A percentile compares a stretch with the other conserved stretches of the same genome.
Evolutionary conservation across 805 yeast species (phyloP).

Genomic region (Scheffersomyces stipitis): DNA sequence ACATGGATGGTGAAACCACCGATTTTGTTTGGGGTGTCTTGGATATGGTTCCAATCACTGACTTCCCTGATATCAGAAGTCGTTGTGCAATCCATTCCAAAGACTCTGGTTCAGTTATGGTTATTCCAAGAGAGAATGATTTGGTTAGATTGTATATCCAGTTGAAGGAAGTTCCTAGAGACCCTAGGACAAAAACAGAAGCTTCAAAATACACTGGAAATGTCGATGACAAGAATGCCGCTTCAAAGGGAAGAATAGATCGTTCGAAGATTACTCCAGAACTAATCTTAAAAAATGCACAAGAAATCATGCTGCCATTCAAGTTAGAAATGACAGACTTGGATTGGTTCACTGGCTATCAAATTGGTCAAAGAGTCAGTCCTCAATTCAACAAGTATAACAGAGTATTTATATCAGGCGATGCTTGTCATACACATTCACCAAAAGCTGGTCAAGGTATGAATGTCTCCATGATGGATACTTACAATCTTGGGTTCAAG

Average conservation of each 20-base stretch:
- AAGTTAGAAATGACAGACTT: slow-evolving; percentile 20
- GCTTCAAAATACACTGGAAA: neutral
- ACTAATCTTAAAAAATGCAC: slow-evolving; percentile 12
- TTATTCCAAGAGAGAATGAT: slow-evolving; percentile 33
- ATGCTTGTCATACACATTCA: slow-evolving; percentile 30
- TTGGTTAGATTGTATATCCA: slow-evolving; percentile 32
- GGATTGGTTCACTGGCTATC: slow-evolving; percentile 32
- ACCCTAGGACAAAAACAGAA: neutral
- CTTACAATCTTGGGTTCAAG: slow-evolving; percentile 32
- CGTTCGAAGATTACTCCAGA: slow-evolving; percentile 33
- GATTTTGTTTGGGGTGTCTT: slow-evolving; percentile 37
- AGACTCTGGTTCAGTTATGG: slow-evolving; percentile 29
- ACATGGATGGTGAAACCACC: slow-evolving; percentile 33
- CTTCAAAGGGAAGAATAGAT: slow-evolving; percentile 19
- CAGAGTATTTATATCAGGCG: slow-evolving; percentile 32
- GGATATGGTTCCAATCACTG: slow-evolving; percentile 32
- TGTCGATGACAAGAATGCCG: slow-evolving; percentile 3
- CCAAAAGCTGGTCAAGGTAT: slow-evolving; percentile 37
- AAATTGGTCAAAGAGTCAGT: slow-evolving; percentile 32
- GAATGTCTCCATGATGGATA: slow-evolving; percentile 23
- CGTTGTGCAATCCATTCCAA: slow-evolving; percentile 33
- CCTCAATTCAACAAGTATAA: slow-evolving; percentile 6
- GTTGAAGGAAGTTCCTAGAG: slow-evolving; percentile 19
- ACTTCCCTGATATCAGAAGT: slow-evolving; percentile 34
- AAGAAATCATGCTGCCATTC: slow-evolving; percentile 17